These are phyloP conservation scores for Fusarium penzigii DNA, from an alignment of 2,329 filamentous ascomycete genomes.

Conservation along the genomic window DNA sequence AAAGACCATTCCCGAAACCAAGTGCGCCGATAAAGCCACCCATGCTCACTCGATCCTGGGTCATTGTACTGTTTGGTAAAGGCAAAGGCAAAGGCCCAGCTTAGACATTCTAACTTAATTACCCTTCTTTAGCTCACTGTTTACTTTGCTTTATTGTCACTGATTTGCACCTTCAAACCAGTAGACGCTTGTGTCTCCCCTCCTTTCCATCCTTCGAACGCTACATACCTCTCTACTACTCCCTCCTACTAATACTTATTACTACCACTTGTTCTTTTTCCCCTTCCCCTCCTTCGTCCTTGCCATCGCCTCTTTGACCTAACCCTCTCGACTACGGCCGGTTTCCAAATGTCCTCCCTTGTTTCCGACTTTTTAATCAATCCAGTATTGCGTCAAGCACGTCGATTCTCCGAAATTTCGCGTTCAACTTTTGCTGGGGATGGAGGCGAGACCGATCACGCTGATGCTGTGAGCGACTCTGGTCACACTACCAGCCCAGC, in stretches of 20 bases:
- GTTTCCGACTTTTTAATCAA: conserved; percentile 68
- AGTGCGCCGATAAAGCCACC: not conserved
- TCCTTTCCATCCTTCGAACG: conserved; percentile 1
- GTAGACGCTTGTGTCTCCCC: conserved; percentile 2
- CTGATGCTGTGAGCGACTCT: conserved; percentile 23
- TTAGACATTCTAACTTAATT: not conserved
- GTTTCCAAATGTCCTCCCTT: conserved; percentile 57
- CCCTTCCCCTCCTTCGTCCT: conserved; percentile 4
- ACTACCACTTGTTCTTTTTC: not conserved
- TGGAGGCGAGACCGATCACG: conserved; percentile 31
- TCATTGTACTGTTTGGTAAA: not conserved
- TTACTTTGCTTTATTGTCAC: not conserved
- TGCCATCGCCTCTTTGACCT: conserved; percentile 12
- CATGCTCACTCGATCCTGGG: not conserved
- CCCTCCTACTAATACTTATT: conserved; percentile 5
- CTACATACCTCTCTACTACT: not conserved
- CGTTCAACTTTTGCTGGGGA: conserved; percentile 40
- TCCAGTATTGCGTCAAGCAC: conserved; percentile 65
- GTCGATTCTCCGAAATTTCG: conserved; percentile 59
- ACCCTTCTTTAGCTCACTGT: conserved; percentile 1
- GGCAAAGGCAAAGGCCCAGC: not conserved
- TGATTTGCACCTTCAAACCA: not conserved
- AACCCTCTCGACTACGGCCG: conserved; percentile 16
- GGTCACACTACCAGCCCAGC: conserved; percentile 13
- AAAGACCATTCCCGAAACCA: not conserved